Evolutionary conservation across 23 red algal genomes (phyloP).

Genomic region (Rhodosorus marinus): DNA sequence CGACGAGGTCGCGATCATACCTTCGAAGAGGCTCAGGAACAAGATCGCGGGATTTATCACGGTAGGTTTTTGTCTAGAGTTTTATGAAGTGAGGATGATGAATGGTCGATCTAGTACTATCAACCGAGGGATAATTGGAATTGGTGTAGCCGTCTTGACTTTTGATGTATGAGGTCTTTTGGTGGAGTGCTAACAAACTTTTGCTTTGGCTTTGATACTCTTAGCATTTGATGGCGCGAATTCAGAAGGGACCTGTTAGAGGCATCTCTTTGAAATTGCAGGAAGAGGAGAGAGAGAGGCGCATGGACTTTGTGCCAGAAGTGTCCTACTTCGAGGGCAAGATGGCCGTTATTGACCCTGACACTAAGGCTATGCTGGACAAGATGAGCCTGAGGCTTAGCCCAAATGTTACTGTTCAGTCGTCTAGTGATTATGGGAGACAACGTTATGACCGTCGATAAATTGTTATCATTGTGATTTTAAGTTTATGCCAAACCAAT

Average conservation of each 20-base stretch:
- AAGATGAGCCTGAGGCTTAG: constrained; percentile 52
- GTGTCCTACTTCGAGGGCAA: constrained; percentile 71
- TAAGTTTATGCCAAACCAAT: too few relatives aligned
- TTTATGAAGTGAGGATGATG: background rate
- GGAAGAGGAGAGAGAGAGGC: constrained; percentile 96
- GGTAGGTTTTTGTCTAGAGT: background rate
- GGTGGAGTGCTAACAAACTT: too few relatives aligned
- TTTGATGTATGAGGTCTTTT: too few relatives aligned
- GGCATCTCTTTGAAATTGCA: constrained; percentile 97
- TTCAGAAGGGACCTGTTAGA: constrained; percentile 92
- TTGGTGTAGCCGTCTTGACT: too few relatives aligned
- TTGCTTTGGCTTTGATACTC: too few relatives aligned
- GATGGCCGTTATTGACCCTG: constrained; percentile 39
- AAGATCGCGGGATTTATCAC: constrained; percentile 97
- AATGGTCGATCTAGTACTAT: background rate
- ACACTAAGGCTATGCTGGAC: constrained; percentile 86
- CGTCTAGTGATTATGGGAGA: too few relatives aligned
- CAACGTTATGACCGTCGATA: too few relatives aligned
- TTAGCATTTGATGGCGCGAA: constrained; percentile 81
- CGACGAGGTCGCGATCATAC: constrained; percentile 97
- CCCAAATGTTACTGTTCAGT: constrained; percentile 47
- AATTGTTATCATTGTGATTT: too few relatives aligned
- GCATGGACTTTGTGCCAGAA: constrained; percentile 99
- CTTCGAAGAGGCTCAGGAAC: constrained; percentile 90
- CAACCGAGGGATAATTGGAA: too few relatives aligned